Evolutionary conservation across 805 yeast species (phyloP).

Genomic region (Candida maris): DNA sequence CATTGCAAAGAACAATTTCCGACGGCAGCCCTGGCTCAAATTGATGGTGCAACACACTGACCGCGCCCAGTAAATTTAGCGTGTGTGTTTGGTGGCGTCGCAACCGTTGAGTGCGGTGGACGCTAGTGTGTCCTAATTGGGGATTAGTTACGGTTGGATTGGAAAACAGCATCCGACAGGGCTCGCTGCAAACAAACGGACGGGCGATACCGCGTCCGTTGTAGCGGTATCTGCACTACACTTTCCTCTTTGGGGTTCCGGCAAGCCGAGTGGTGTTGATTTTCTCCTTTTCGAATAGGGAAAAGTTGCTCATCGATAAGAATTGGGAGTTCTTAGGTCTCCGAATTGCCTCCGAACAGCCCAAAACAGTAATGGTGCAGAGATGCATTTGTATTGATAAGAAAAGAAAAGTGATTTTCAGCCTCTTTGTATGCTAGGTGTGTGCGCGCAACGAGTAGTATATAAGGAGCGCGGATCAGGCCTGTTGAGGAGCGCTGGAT

Average conservation of each 20-base stretch:
- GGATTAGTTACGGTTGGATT: not conserved
- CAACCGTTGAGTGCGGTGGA: too few species aligned
- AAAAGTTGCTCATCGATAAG: not conserved
- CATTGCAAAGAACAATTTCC: conserved; percentile 35
- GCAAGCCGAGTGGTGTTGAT: not conserved
- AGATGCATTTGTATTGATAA: conserved; percentile 3
- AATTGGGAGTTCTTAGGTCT: not conserved
- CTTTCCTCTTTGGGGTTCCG: conserved; percentile 1
- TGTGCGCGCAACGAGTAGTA: too few species aligned
- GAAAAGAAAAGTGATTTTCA: too few species aligned
- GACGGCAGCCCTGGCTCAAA: conserved; percentile 36
- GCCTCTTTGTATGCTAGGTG: too few species aligned
- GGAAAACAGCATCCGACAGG: too few species aligned
- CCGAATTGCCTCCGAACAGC: conserved; percentile 1
- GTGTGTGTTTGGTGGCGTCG: too few species aligned
- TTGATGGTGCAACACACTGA: conserved; percentile 21
- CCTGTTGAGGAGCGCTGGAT: too few species aligned
- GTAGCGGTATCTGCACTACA: too few species aligned
- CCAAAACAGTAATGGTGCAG: not conserved
- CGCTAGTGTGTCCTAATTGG: too few species aligned
- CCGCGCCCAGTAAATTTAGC: not conserved
- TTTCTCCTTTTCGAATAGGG: conserved; percentile 1
- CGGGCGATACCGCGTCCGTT: too few species aligned
- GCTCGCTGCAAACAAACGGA: too few species aligned
- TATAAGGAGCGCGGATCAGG: too few species aligned